Conservation (phyloP, 352 stramenopile genomes). For the Pythium periplocum region DNA sequence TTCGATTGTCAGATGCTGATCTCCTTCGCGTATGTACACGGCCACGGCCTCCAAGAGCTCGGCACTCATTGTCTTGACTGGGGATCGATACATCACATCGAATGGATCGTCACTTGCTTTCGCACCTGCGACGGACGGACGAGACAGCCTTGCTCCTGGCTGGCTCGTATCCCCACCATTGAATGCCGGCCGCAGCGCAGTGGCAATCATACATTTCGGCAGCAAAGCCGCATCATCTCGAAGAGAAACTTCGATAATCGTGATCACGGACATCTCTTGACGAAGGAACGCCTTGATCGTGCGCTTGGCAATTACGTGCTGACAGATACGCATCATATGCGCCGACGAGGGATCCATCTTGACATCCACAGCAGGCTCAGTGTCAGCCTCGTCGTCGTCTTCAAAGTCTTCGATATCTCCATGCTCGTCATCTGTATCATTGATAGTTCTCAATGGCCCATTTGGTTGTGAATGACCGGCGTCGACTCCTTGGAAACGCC, state of each 20-base stretch:
- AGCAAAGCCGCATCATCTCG: conserved; percentile 43
- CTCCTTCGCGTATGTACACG: conserved; percentile 45
- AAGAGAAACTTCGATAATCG: conserved; percentile 39
- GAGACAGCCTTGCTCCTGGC: neutral
- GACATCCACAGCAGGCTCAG: conserved; percentile 4
- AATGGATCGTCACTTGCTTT: conserved; percentile 5
- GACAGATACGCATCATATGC: conserved; percentile 63
- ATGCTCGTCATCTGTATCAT: conserved; percentile 3
- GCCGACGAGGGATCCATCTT: conserved; percentile 49
- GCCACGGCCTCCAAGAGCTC: conserved; percentile 41
- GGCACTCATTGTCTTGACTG: conserved; percentile 40
- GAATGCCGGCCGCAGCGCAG: neutral
- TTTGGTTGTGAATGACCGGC: neutral
- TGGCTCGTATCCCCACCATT: no score
- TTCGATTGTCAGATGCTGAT: conserved; percentile 55
- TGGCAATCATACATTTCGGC: conserved; percentile 10
- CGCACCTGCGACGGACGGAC: neutral
- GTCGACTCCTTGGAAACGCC: neutral
- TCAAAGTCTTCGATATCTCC: conserved; percentile 3
- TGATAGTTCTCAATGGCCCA: no score
- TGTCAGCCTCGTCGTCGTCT: neutral
- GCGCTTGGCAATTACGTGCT: conserved; percentile 68
- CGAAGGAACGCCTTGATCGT: conserved; percentile 57
- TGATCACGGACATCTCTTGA: conserved; percentile 58
- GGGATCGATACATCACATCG: conserved; percentile 10